phyloP scores from a whole-genome alignment of 768 basidiomycete genomes.

The Chalciporus chontae region DNA sequence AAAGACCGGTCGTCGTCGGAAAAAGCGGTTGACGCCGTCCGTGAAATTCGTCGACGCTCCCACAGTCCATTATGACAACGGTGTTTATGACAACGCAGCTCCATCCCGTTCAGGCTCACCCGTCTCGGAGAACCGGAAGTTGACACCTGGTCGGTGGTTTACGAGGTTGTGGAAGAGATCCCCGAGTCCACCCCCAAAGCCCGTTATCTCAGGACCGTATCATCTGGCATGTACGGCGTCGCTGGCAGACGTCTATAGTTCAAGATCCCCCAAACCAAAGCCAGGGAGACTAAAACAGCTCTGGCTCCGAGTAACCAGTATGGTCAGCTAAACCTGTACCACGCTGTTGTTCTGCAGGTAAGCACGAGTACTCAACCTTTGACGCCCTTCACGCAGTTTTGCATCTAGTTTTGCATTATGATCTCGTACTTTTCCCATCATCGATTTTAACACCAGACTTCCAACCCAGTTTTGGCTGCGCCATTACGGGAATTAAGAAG shows the following conservation, averaged over 20 bases:
- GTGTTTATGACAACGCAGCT: constrained; percentile 10
- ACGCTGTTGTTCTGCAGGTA: constrained; percentile 1
- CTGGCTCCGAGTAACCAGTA: constrained; percentile 24
- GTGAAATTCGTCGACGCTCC: constrained; percentile 72
- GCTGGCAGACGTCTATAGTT: constrained; percentile 26
- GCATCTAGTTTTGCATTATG: not conserved
- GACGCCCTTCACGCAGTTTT: not conserved
- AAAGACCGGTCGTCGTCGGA: constrained; percentile 22
- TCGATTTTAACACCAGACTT: not conserved
- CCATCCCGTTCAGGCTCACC: constrained; percentile 13
- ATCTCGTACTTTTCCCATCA: not conserved
- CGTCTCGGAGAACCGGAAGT: constrained; percentile 8
- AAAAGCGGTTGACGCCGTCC: constrained; percentile 38
- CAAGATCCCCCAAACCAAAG: constrained; percentile 14
- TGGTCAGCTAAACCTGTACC: constrained; percentile 11
- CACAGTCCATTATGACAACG: constrained; percentile 47
- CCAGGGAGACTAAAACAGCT: constrained; percentile 26
- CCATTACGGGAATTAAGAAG: not conserved
- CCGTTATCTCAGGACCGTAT: constrained; percentile 32
- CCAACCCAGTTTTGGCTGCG: not conserved
- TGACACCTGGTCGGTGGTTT: constrained; percentile 20
- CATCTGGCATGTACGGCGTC: constrained; percentile 28
- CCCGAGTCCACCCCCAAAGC: constrained; percentile 19
- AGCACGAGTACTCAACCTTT: not conserved
- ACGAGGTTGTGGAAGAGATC: constrained; percentile 26